phyloP scores from a whole-genome alignment of 2,329 filamentous ascomycete species.

The Ophiostoma ips region DNA sequence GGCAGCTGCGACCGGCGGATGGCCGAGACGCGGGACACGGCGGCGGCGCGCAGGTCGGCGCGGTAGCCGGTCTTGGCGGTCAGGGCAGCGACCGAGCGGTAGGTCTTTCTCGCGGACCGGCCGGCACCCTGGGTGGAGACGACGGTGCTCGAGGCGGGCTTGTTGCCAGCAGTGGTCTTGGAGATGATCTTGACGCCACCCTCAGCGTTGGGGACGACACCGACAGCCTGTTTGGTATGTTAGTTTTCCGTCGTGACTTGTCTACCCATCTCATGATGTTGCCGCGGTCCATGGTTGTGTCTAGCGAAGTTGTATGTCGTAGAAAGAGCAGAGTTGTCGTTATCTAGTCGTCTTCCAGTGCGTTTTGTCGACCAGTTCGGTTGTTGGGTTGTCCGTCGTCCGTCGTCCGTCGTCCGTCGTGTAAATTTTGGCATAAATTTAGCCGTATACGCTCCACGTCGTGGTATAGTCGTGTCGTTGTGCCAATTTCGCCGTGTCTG shows the following conservation, averaged over 20 bases:
- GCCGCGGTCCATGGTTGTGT: too few relatives aligned
- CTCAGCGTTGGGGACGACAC: constrained; percentile 61
- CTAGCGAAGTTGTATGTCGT: too few relatives aligned
- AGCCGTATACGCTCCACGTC: too few relatives aligned
- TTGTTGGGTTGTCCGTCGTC: neutral
- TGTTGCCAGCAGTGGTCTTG: constrained; percentile 66
- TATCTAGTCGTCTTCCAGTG: neutral
- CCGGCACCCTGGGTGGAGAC: constrained; percentile 56
- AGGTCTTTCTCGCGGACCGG: constrained; percentile 61
- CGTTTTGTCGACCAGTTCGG: neutral
- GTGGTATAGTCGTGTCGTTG: too few relatives aligned
- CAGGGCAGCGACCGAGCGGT: constrained; percentile 72
- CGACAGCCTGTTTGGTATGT: constrained; percentile 53
- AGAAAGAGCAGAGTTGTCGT: too few relatives aligned
- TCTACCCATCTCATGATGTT: too few relatives aligned
- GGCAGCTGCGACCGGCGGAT: constrained; percentile 66
- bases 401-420: neutral
- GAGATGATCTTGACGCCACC: constrained; percentile 66
- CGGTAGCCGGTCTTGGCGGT: constrained; percentile 80
- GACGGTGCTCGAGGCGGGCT: constrained; percentile 55
- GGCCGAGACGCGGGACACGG: constrained; percentile 76
- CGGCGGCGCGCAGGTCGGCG: constrained; percentile 58
- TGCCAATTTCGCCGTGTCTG: too few relatives aligned
- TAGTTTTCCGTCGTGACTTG: neutral
- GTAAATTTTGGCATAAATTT: neutral